phyloP scores from a whole-genome alignment of 768 basidiomycete genomes.

The Tylopilus plumbeoviolaceoides region DNA sequence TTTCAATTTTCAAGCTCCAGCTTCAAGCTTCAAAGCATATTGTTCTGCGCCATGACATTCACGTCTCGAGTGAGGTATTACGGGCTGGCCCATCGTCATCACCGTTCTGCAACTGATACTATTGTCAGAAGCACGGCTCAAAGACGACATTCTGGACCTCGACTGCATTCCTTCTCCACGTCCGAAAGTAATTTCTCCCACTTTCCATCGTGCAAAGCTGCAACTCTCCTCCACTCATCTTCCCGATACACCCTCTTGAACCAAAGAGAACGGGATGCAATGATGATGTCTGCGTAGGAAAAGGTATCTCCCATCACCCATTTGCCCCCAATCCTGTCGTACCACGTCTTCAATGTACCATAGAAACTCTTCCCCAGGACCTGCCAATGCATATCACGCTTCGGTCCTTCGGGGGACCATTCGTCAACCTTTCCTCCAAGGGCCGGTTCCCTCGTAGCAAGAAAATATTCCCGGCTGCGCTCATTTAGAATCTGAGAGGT shows the following conservation, averaged over 20 bases:
- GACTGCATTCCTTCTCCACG: slow-evolving; percentile 25
- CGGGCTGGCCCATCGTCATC: background rate
- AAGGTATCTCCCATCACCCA: slow-evolving; percentile 31
- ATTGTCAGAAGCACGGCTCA: no score
- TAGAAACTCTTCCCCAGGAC: slow-evolving; percentile 12
- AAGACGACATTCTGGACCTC: no score
- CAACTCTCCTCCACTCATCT: slow-evolving; percentile 27
- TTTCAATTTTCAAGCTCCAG: background rate
- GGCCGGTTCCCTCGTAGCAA: slow-evolving; percentile 28
- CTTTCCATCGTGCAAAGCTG: slow-evolving; percentile 23
- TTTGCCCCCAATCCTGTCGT: slow-evolving; percentile 22
- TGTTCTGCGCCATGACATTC: background rate
- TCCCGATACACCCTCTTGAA: slow-evolving; percentile 16
- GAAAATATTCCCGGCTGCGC: slow-evolving; percentile 36
- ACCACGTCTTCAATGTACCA: slow-evolving; percentile 14
- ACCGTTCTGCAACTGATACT: no score
- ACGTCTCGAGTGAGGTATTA: background rate
- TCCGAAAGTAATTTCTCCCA: slow-evolving; percentile 25
- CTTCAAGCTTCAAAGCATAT: background rate
- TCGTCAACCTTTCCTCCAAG: slow-evolving; percentile 38
- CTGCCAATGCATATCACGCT: slow-evolving; percentile 28
- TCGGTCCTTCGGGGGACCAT: slow-evolving; percentile 34
- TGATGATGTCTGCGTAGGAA: slow-evolving; percentile 31
- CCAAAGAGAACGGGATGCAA: slow-evolving; percentile 15
- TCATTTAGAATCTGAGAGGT: slow-evolving; percentile 28